Base-by-base conservation (phyloP, 2,329 filamentous ascomycete species). In the Fusarium sp. region DNA sequence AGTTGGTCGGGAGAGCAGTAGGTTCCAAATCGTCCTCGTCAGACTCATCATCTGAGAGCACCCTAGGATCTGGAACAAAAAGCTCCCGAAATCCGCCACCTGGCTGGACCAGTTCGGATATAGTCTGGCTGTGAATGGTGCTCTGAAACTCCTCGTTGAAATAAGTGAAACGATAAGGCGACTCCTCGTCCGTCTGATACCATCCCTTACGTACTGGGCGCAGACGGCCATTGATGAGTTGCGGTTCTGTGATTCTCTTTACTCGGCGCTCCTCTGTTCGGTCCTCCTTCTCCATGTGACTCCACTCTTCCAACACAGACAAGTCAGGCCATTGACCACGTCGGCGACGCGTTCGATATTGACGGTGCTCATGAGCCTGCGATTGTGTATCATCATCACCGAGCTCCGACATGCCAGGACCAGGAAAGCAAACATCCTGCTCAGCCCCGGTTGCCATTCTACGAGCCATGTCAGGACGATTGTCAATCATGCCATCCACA, bases 111-210 rank as follows among this genome's bases (percentile, higher is more conserved):
- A 99, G 86, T 77, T 98, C 96, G 4, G 94, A 97, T 59, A 99
- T 97, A 1, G 92, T 96, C 79, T 97, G 93, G 63, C 94, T 96
- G 79, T 99, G 96, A 66, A 99, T 97, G 1, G 96, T 99, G 78
- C 93, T 97, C 74, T 93, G 92, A 57, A 98, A 93, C 68, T 97
- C 93, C 77, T 98, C 96, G 79, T 98, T 98, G 85, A 99, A 99
- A 79, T 99, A 99, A 0, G 96, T 98, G 78, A 98, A 99, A 26
- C 96, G 89, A 78, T 97, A 98, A 0, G 96, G 96, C 0, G 91
- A 89, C 69, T 98, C 95, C 64, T 97, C 94, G 68, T 96, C 93
- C 54, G 93, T 90, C 38, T 92, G 88, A 77, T 93, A 95, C 95
- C 95, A 99, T 16, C 88, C 88, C 71, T 87, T 88, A 68, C 92